phyloP scores from a whole-genome alignment of 805 yeast genomes.

The Isabelozyma rhagii region DNA sequence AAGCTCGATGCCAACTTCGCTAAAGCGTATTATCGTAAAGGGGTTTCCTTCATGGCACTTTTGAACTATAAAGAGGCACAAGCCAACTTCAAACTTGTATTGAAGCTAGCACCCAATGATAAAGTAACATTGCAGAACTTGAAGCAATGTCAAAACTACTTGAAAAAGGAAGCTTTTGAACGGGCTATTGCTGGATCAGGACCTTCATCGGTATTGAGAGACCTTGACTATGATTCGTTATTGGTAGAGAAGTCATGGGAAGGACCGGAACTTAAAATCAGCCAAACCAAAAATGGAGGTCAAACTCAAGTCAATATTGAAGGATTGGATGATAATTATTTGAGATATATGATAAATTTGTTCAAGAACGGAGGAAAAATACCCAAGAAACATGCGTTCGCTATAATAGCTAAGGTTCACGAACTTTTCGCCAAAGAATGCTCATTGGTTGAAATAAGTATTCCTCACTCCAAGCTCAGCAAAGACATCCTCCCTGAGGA shows the following conservation, averaged over 20 bases:
- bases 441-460: constrained; percentile 68
- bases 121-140: constrained; percentile 59
- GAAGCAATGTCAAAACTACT: constrained; percentile 59
- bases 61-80: constrained; percentile 73
- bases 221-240: constrained; percentile 46
- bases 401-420: constrained; percentile 71
- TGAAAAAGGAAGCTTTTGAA: constrained; percentile 77
- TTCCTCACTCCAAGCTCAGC: constrained; percentile 28
- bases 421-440: constrained; percentile 63
- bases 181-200: constrained; percentile 80
- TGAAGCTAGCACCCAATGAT: constrained; percentile 65
- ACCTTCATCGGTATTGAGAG: constrained; percentile 45
- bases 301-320: constrained; percentile 28
- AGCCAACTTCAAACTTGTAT: constrained; percentile 62
- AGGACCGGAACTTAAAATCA: constrained; percentile 55
- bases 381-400: constrained; percentile 81
- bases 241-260: constrained; percentile 51
- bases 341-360: constrained; percentile 61
- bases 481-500: constrained; percentile 9
- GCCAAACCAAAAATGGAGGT: constrained; percentile 22
- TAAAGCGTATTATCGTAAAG: constrained; percentile 86
- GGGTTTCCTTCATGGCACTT: constrained; percentile 74
- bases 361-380: constrained; percentile 72
- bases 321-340: constrained; percentile 50
- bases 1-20: constrained; percentile 61